Percentiles rank a stretch among this genome's conserved stretches.
Evolutionary conservation across 805 yeast genomes (phyloP).

Genomic region (Pichia paraexigua): DNA sequence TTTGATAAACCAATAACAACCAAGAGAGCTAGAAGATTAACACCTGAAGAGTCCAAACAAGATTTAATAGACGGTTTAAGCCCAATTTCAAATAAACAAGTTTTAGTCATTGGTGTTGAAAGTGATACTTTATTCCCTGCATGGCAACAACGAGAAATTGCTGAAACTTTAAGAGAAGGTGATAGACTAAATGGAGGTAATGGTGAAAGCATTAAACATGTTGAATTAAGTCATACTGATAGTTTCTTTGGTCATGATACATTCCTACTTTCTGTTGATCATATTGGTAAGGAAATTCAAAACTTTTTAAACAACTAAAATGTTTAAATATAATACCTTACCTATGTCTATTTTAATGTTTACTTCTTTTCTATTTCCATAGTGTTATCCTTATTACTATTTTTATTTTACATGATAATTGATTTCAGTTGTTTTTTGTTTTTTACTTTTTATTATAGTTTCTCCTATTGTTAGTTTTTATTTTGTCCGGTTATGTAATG

Average conservation of each 20-base stretch:
- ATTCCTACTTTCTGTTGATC: slow-evolving; percentile 67
- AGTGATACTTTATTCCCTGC: slow-evolving; percentile 87
- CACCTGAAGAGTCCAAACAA: slow-evolving; percentile 45
- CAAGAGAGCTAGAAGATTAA: slow-evolving; percentile 38
- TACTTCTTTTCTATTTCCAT: not conserved
- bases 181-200: slow-evolving; percentile 29
- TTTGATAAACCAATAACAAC: slow-evolving; percentile 45
- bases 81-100: slow-evolving; percentile 53
- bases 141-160: slow-evolving; percentile 88
- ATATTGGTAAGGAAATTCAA: slow-evolving; percentile 72
- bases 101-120: slow-evolving; percentile 84
- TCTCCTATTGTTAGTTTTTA: not conserved
- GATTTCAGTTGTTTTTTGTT: not conserved
- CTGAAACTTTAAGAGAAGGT: slow-evolving; percentile 42
- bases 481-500: not conserved
- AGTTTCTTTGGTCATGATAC: slow-evolving; percentile 91
- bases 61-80: slow-evolving; percentile 64
- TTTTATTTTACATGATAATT: not conserved
- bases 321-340: not conserved
- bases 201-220: slow-evolving; percentile 42
- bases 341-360: not conserved
- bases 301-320: slow-evolving; percentile 39
- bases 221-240: slow-evolving; percentile 68
- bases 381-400: not conserved
- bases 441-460: not conserved